phyloP scores from a whole-genome alignment of 176 grass and related monocot genomes.

The Oryza glumipatula region DNA sequence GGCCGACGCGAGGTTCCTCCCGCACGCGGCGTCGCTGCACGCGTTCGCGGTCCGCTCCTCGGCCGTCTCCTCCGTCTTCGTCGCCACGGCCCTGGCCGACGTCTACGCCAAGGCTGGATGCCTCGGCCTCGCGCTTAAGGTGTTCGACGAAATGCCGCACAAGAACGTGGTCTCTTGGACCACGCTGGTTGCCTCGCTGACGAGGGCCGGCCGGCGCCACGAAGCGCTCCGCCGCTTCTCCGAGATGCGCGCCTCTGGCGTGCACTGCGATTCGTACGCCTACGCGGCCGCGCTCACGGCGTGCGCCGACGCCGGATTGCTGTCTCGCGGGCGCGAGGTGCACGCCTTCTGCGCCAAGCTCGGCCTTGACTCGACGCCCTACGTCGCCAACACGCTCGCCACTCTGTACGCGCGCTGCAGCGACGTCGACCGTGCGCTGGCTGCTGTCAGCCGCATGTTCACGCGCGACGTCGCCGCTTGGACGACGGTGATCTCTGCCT shows the following conservation, averaged over 20 bases:
- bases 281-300: constrained; percentile 55
- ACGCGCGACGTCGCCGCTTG: constrained; percentile 49
- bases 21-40: constrained; percentile 50
- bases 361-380: constrained; percentile 47
- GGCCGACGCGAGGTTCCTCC: not conserved
- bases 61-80: constrained; percentile 47
- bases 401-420: constrained; percentile 47
- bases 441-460: constrained; percentile 40
- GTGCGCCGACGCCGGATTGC: constrained; percentile 39
- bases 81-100: constrained; percentile 52
- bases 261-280: constrained; percentile 61
- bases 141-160: constrained; percentile 58
- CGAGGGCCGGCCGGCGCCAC: constrained; percentile 42
- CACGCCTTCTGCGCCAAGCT: constrained; percentile 56
- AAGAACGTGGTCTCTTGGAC: constrained; percentile 69
- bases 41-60: constrained; percentile 54
- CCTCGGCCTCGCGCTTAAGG: constrained; percentile 14
- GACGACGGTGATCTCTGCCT: constrained; percentile 56
- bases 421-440: constrained; percentile 1
- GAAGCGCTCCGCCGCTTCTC: constrained; percentile 61
- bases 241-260: constrained; percentile 49
- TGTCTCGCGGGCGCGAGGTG: constrained; percentile 51
- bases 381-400: constrained; percentile 58
- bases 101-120: constrained; percentile 57
- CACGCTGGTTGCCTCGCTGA: constrained; percentile 50